phyloP scores from a whole-genome alignment of 495 filamentous ascomycete species.

The Annulohypoxylon bovei region DNA sequence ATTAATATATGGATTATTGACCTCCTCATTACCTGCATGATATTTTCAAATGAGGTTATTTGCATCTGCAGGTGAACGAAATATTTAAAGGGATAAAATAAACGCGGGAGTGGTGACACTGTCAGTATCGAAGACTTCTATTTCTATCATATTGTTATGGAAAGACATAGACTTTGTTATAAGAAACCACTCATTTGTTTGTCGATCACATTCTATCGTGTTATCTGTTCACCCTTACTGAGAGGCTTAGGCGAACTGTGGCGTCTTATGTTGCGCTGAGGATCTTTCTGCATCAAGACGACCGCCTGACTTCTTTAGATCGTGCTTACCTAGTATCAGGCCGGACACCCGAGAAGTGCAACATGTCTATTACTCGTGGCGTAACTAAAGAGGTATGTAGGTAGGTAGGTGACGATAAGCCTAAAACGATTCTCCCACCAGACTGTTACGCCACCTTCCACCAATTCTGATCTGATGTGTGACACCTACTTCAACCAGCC shows the following conservation, averaged over 20 bases:
- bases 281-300: background rate
- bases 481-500: slow-evolving; percentile 19
- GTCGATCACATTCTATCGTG: background rate
- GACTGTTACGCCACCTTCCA: background rate
- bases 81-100: background rate
- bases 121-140: background rate
- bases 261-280: background rate
- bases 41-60: background rate
- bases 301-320: background rate
- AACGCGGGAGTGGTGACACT: too few relatives aligned
- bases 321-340: background rate
- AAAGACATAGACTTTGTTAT: background rate
- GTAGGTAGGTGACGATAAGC: background rate
- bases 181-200: background rate
- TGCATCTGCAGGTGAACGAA: background rate
- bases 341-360: background rate
- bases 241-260: background rate
- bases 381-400: background rate
- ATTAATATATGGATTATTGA: background rate
- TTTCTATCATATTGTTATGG: background rate
- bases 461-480: background rate
- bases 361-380: background rate
- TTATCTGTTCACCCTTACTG: background rate
- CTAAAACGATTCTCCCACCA: background rate
- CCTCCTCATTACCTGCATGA: background rate